Evolutionary conservation across 1,284 basidiomycete species (phyloP), one percentile per base, ranked within the genome.

Genomic region (Cystobasidium sp.): DNA sequence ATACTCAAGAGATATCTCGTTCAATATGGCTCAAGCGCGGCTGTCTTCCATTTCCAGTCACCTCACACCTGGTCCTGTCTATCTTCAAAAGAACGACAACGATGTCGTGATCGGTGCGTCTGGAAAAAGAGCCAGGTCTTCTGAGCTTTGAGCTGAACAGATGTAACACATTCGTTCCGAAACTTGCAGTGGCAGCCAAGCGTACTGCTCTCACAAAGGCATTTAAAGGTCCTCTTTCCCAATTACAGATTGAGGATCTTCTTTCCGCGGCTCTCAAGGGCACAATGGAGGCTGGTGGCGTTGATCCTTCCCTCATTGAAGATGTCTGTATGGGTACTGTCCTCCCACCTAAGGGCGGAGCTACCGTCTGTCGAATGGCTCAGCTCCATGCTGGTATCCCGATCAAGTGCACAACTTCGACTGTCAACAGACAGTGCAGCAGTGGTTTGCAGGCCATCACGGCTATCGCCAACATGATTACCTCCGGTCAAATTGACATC

Each of bases 401-500:
- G 0, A 89, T 90, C 46, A 86, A 86, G 9, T 88, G 90, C 1
- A 91, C 92, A 0, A 83, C 92, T 8, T 88, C 92, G 80, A 86
- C 86, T 62, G 84, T 93, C 80, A 93, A 93, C 81, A 85, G 92
- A 41, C 77, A 78, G 78, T 82, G 80, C 70, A 78, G 78, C 9
- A 78, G 79, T 16, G 81, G 81, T 55, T 75, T 84, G 56, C 83
- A 83, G 82, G 82, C 83, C 22, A 78, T 83, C 52, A 76, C 79
- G 12, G 86, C 86, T 52, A 89, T 95, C 74, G 87, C 91, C 20
- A 95, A 94, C 82, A 88, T 92, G 81, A 90, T 95, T 76, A 86
- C 88, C 39, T 86, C 86, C 10, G 91, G 91, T 41, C 91, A 95
- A 81, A 93, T 94, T 75, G 88, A 93, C 69, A 85, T 94, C 76